phyloP scores from a whole-genome alignment of 1,284 basidiomycete genomes.

The Sporisorium reilianum region DNA sequence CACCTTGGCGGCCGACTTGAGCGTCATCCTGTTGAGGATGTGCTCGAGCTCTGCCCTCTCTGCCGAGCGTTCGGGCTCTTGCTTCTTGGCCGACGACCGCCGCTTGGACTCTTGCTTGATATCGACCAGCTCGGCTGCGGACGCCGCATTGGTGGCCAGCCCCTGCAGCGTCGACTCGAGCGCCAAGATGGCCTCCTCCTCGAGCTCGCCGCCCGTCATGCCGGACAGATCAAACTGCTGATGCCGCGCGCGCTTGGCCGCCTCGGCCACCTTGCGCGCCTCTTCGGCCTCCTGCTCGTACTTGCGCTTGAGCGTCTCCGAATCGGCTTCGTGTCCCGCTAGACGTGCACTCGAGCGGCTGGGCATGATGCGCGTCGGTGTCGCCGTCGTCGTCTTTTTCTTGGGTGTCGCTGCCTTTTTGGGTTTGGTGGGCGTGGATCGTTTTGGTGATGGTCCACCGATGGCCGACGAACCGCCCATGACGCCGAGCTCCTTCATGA shows the following conservation, averaged over 20 bases:
- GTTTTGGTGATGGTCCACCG: conserved; percentile 40
- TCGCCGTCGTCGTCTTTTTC: conserved; percentile 19
- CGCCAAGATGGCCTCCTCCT: conserved; percentile 36
- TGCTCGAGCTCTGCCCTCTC: conserved; percentile 45
- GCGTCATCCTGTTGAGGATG: conserved; percentile 57
- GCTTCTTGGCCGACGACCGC: conserved; percentile 3
- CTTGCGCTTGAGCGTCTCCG: conserved; percentile 52
- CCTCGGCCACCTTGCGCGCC: conserved; percentile 41
- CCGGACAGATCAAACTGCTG: conserved; percentile 49
- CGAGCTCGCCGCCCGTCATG: conserved; percentile 46
- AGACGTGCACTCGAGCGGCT: conserved; percentile 51
- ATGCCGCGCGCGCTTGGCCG: conserved; percentile 54
- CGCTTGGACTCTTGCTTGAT: conserved; percentile 35
- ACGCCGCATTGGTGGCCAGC: conserved; percentile 21
- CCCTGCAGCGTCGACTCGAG: conserved; percentile 34
- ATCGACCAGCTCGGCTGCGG: conserved; percentile 36
- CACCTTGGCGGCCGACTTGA: conserved; percentile 56
- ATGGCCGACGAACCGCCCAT: conserved; percentile 50
- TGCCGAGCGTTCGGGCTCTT: conserved; percentile 3
- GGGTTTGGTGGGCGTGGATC: conserved; percentile 26
- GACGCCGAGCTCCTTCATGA: conserved; percentile 63
- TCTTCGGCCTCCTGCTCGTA: conserved; percentile 56
- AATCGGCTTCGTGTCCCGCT: conserved; percentile 56
- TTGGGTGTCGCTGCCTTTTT: conserved; percentile 40
- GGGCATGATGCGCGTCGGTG: conserved; percentile 43